phyloP scores from a whole-genome alignment of 495 filamentous ascomycete species.

The Clavariopsis aquatica region DNA sequence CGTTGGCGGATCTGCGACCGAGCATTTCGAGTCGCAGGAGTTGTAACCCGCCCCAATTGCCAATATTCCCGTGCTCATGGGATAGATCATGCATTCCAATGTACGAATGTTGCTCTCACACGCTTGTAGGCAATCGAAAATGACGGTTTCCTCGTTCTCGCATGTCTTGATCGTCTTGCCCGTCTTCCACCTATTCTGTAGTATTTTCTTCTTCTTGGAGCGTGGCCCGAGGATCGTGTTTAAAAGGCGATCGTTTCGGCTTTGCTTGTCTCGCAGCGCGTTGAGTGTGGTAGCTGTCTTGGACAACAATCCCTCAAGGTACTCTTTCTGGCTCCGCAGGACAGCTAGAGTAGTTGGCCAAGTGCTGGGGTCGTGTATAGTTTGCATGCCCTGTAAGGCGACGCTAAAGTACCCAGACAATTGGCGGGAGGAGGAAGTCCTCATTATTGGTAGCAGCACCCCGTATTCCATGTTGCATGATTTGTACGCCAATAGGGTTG shows the following conservation, averaged over 20 bases:
- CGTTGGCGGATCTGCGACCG: neutral
- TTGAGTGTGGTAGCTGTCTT: constrained; percentile 34
- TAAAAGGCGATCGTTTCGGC: constrained; percentile 23
- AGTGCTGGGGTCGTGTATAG: neutral
- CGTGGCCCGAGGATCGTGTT: constrained; percentile 9
- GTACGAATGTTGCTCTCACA: constrained; percentile 27
- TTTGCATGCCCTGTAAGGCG: constrained; percentile 13
- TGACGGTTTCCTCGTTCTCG: constrained; percentile 32
- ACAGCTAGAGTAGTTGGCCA: constrained; percentile 12
- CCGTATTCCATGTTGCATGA: constrained; percentile 14
- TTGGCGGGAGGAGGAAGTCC: neutral
- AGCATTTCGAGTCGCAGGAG: neutral
- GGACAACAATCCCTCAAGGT: constrained; percentile 29
- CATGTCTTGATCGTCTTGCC: constrained; percentile 36
- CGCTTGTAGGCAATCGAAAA: constrained; percentile 31
- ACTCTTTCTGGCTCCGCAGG: constrained; percentile 23
- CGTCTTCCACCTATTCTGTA: constrained; percentile 31
- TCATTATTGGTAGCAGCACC: constrained; percentile 3
- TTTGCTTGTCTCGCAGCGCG: constrained; percentile 33
- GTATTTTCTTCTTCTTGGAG: constrained; percentile 34
- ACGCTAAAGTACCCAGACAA: constrained; percentile 23
- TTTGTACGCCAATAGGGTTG: neutral
- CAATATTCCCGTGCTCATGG: neutral
- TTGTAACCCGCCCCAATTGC: constrained; percentile 15
- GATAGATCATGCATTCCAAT: constrained; percentile 20